Evolutionary conservation across 768 basidiomycete species (phyloP).

Genomic region (Suillus tomentosus): DNA sequence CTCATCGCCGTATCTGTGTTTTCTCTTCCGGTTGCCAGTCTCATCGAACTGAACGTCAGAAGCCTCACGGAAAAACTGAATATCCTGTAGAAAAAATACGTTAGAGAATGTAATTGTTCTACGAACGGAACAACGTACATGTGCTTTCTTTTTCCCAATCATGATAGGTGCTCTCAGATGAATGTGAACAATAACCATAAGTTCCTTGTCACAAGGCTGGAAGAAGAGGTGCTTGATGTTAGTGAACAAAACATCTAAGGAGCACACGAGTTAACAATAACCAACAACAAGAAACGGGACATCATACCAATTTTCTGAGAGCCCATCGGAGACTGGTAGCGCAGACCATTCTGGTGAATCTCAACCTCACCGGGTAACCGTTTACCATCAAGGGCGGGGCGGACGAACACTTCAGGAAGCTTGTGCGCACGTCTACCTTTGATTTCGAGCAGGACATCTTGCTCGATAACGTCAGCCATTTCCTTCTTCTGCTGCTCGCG

Average conservation of each 20-base stretch:
- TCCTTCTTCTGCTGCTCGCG: slow-evolving; percentile 97
- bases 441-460: slow-evolving; percentile 85
- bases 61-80: slow-evolving; percentile 98
- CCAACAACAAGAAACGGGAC: not conserved
- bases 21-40: slow-evolving; percentile 97
- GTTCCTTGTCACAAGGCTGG: slow-evolving; percentile 96
- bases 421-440: slow-evolving; percentile 86
- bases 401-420: slow-evolving; percentile 89
- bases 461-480: slow-evolving; percentile 97
- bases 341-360: slow-evolving; percentile 95
- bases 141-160: slow-evolving; percentile 98
- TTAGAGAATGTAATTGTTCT: slow-evolving; percentile 2
- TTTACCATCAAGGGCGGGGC: slow-evolving; percentile 94
- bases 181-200: slow-evolving; percentile 91
- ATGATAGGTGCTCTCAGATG: slow-evolving; percentile 96
- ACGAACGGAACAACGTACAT: slow-evolving; percentile 49
- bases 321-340: slow-evolving; percentile 85
- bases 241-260: slow-evolving; percentile 85
- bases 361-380: slow-evolving; percentile 96
- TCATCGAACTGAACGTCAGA: slow-evolving; percentile 98
- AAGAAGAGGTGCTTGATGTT: slow-evolving; percentile 99
- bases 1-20: slow-evolving; percentile 96
- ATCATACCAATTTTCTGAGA: slow-evolving; percentile 87
- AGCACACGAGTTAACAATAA: slow-evolving; percentile 11
- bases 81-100: slow-evolving; percentile 57